phyloP scores from a whole-genome alignment of 345 rosid species.

The Rubroshorea leprosula region DNA sequence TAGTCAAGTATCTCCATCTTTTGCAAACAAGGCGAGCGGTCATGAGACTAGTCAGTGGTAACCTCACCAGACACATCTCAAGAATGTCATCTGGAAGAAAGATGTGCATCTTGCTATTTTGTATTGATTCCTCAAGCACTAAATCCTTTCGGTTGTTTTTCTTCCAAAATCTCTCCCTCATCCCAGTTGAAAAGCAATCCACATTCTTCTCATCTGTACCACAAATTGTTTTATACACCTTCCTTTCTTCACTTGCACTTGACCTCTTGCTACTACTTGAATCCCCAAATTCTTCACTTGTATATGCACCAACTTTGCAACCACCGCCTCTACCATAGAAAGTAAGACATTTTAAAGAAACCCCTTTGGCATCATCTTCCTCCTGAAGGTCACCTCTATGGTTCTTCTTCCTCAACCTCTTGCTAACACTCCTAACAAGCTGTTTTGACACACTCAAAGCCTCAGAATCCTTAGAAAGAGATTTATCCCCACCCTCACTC shows the following conservation, averaged over 20 bases:
- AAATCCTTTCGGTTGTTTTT: conserved; percentile 47
- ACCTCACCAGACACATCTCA: conserved; percentile 88
- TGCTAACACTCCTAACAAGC: conserved; percentile 68
- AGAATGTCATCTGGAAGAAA: conserved; percentile 85
- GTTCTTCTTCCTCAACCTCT: conserved; percentile 58
- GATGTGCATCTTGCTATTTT: conserved; percentile 48
- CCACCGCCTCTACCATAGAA: conserved; percentile 76
- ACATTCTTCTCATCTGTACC: conserved; percentile 64
- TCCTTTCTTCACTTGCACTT: conserved; percentile 76
- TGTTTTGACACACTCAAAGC: conserved; percentile 66
- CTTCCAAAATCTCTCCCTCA: conserved; percentile 80
- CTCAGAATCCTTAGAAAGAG: conserved; percentile 59
- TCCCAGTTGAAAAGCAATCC: conserved; percentile 85
- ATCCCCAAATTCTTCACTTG: conserved; percentile 72
- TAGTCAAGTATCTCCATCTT: conserved; percentile 81
- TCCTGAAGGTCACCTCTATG: conserved; percentile 46
- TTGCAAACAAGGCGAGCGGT: conserved; percentile 91
- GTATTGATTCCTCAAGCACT: conserved; percentile 36
- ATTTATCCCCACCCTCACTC: conserved; percentile 43
- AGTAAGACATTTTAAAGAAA: conserved; percentile 62
- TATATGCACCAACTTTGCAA: conserved; percentile 96
- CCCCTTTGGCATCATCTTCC: conserved; percentile 43
- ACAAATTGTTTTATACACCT: conserved; percentile 48
- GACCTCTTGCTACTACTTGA: conserved; percentile 62
- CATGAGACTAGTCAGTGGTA: conserved; percentile 76